A percentile compares a stretch with the other conserved stretches of the same genome.
Evolutionary conservation across 192 early-diverging fungal genomes (phyloP).

Genomic region (Backusella liffmaniae): DNA sequence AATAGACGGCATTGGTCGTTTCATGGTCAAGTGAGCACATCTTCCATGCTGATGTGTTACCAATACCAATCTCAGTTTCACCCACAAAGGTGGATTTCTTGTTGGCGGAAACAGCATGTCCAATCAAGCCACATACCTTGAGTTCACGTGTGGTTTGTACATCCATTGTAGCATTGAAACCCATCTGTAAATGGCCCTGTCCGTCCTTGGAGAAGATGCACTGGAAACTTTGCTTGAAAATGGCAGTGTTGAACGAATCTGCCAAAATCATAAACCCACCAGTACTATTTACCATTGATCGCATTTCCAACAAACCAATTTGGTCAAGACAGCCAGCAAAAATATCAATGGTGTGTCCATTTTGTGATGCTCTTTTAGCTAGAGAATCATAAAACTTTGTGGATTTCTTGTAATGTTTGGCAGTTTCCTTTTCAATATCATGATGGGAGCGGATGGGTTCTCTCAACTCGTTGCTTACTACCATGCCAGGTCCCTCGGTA

Average conservation of each 20-base stretch:
- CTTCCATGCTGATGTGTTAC: constrained; percentile 94
- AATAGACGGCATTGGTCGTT: constrained; percentile 89
- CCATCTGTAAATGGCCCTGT: constrained; percentile 88
- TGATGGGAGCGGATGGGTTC: constrained; percentile 98
- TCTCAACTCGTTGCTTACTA: constrained; percentile 87
- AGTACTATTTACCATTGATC: constrained; percentile 81
- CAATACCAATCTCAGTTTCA: constrained; percentile 98
- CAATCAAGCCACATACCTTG: constrained; percentile 94
- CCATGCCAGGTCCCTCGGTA: constrained; percentile 94
- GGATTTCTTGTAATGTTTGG: constrained; percentile 92
- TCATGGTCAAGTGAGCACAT: constrained; percentile 85
- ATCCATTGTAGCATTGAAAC: constrained; percentile 96
- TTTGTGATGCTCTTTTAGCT: constrained; percentile 81
- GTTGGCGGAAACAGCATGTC: constrained; percentile 88
- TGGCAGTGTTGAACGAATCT: constrained; percentile 92
- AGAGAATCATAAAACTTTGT: constrained; percentile 93
- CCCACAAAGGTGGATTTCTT: constrained; percentile 90
- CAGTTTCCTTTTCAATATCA: constrained; percentile 94
- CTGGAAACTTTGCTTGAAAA: constrained; percentile 99
- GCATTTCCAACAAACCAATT: constrained; percentile 97
- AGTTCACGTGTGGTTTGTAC: constrained; percentile 95
- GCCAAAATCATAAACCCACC: constrained; percentile 94
- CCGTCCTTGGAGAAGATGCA: constrained; percentile 90
- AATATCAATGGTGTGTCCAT: constrained; percentile 92
- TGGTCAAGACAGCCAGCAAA: constrained; percentile 99